These are phyloP conservation scores for Paecilomyces niveus DNA, from an alignment of 2,329 filamentous ascomycete genomes.

Conservation along the genomic window DNA sequence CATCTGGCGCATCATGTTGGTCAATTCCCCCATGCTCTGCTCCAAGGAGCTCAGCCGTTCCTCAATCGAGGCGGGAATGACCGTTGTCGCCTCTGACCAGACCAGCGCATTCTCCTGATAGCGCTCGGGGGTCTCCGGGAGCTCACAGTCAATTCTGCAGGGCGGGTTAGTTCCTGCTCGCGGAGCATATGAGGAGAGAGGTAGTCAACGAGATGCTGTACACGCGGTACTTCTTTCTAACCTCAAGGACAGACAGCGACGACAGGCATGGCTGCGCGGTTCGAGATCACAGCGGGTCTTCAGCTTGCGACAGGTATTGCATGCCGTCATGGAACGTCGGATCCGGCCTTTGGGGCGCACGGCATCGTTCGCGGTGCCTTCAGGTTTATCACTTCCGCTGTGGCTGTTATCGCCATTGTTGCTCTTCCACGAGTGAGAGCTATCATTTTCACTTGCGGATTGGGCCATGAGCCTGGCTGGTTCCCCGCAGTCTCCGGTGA, in stretches of 20 bases:
- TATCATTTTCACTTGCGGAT: neutral
- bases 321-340: constrained; percentile 30
- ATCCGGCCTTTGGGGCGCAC: constrained; percentile 24
- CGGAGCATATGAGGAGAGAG: neutral
- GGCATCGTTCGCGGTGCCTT: constrained; percentile 4
- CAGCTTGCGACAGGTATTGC: constrained; percentile 31
- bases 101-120: constrained; percentile 23
- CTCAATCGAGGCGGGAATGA: constrained; percentile 25
- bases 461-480: neutral
- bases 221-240: constrained; percentile 6
- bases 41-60: constrained; percentile 26
- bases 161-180: constrained; percentile 5
- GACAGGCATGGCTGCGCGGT: constrained; percentile 28
- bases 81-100: constrained; percentile 23
- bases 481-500: neutral
- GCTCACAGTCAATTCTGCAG: constrained; percentile 26
- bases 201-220: neutral
- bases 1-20: constrained; percentile 25
- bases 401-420: neutral
- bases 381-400: neutral
- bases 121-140: constrained; percentile 26
- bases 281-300: constrained; percentile 31
- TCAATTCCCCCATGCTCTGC: constrained; percentile 28
- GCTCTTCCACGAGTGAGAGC: neutral
- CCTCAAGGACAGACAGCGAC: constrained; percentile 30